phyloP scores from a whole-genome alignment of 2,329 filamentous ascomycete genomes.

The Calonectria leucothoes region DNA sequence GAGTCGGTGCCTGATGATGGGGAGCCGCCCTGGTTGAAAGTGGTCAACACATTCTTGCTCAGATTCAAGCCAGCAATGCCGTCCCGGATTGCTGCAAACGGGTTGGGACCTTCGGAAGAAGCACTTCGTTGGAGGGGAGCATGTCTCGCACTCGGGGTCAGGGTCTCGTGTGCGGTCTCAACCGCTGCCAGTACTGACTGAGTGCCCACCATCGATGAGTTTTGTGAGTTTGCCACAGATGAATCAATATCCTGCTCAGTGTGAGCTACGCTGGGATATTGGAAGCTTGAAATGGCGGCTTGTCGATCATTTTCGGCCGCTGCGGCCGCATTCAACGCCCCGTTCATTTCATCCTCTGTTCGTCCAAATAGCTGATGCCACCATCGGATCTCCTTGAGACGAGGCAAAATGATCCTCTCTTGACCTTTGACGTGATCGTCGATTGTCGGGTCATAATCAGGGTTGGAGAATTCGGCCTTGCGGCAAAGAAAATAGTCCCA shows the following conservation, averaged over 20 bases:
- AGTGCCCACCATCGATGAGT: slow-evolving; percentile 52
- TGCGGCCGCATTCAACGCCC: slow-evolving; percentile 65
- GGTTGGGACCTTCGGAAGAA: slow-evolving; percentile 57
- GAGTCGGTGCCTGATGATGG: slow-evolving; percentile 30
- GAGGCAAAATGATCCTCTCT: slow-evolving; percentile 87
- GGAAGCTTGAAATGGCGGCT: slow-evolving; percentile 49
- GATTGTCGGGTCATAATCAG: slow-evolving; percentile 77
- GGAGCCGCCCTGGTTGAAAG: slow-evolving; percentile 44
- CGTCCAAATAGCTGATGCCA: slow-evolving; percentile 91
- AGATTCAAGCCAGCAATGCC: slow-evolving; percentile 61
- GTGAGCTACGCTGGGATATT: slow-evolving; percentile 43
- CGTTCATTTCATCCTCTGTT: slow-evolving; percentile 94
- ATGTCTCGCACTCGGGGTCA: slow-evolving; percentile 55
- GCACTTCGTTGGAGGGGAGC: slow-evolving; percentile 55
- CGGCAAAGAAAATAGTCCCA: slow-evolving; percentile 96
- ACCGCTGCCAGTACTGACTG: slow-evolving; percentile 69
- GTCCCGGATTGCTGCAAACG: slow-evolving; percentile 60
- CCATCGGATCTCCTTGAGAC: slow-evolving; percentile 84
- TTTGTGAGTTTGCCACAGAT: slow-evolving; percentile 49
- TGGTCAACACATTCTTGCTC: slow-evolving; percentile 57
- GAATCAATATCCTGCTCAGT: slow-evolving; percentile 41
- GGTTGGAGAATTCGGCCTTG: slow-evolving; percentile 83
- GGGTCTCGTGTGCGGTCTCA: slow-evolving; percentile 66
- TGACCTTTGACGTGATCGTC: slow-evolving; percentile 84
- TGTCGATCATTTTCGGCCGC: slow-evolving; percentile 59